Base-by-base conservation (phyloP, 768 basidiomycete species). In the Suillus occidentalis region DNA sequence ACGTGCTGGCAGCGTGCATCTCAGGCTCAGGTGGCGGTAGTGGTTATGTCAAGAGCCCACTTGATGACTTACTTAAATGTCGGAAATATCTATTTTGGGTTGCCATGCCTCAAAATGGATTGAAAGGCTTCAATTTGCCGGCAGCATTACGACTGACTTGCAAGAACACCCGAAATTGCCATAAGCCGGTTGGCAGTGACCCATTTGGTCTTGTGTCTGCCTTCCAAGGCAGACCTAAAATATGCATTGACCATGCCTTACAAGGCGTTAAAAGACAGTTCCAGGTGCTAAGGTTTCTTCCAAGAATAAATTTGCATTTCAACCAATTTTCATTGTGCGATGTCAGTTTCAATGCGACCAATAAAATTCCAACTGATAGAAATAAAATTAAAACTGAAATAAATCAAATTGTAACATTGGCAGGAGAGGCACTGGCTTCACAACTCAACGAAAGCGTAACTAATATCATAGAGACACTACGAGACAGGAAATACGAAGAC, bases 1-100 rank as follows among this genome's bases (percentile, higher is more conserved):
- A 59, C 39, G 57, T 59, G 57, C 25, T 59, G 57, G 39, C 57
- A 59, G 57, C 57, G 57, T 59, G 57, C 57, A 59, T 59, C 16
- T 59, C 57, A 40, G 57, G 39, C 37, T 59, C 25, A 25, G 18
- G 57, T 28, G 39, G 31, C 52, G 31, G 52, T 55, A 28, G 31
- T 31, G 31, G 52, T 34, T 13, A 25, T 28, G 49, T 49, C 47
- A 31, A 53, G 16, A 28, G 4, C 18, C 31, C 52, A 53, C 52
- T 31, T 52, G 1, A 31, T 20, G 52, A 28, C 16, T 49, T 36
- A 36, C 34, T 36, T 36, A 5, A n/a, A n/a, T 47, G 47, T 47
- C 22, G 22, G 49, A 50, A 50, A 50, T 50, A 50, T 6, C 3
- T 50, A 50, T 14, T 16, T 50, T 50, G 49, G 49, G 49, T 50